Percentiles rank a stretch among this genome's conserved stretches.
These are phyloP conservation scores for Mycotypha africana DNA, from an alignment of 371 early-diverging fungal species.

Conservation along the genomic window DNA sequence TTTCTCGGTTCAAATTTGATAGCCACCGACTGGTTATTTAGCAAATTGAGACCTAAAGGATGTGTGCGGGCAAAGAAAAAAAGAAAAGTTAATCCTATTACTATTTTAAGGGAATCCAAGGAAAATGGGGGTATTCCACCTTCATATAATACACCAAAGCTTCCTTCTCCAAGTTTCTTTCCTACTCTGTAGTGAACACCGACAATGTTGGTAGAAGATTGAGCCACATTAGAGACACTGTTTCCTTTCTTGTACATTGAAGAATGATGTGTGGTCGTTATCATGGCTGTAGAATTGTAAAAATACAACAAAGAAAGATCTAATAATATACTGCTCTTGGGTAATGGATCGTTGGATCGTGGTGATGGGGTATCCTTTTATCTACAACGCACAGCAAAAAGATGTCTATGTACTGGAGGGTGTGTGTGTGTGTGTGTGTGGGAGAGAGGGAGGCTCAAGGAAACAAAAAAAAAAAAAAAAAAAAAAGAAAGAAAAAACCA, in stretches of 20 bases:
- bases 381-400: too few relatives aligned
- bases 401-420: too few relatives aligned
- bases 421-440: too few relatives aligned
- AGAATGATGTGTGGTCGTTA: slow-evolving; percentile 9
- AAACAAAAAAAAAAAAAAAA: background rate
- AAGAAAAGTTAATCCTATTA: too few relatives aligned
- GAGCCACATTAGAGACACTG: slow-evolving; percentile 17
- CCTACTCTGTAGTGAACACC: slow-evolving; percentile 93
- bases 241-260: slow-evolving; percentile 13
- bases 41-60: slow-evolving; percentile 54
- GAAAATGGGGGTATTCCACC: too few relatives aligned
- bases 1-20: slow-evolving; percentile 96
- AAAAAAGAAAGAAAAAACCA: background rate
- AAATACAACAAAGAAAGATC: too few relatives aligned
- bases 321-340: background rate
- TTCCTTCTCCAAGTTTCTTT: slow-evolving; percentile 73
- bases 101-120: too few relatives aligned
- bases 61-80: background rate
- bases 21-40: slow-evolving; percentile 83
- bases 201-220: slow-evolving; percentile 57
- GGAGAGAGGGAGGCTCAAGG: background rate
- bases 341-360: too few relatives aligned
- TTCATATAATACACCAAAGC: slow-evolving; percentile 95
- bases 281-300: too few relatives aligned
- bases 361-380: too few relatives aligned